These are phyloP conservation scores for Saccharum spontaneum DNA, from an alignment of 176 grass and related monocot species.

Conservation along the genomic window DNA sequence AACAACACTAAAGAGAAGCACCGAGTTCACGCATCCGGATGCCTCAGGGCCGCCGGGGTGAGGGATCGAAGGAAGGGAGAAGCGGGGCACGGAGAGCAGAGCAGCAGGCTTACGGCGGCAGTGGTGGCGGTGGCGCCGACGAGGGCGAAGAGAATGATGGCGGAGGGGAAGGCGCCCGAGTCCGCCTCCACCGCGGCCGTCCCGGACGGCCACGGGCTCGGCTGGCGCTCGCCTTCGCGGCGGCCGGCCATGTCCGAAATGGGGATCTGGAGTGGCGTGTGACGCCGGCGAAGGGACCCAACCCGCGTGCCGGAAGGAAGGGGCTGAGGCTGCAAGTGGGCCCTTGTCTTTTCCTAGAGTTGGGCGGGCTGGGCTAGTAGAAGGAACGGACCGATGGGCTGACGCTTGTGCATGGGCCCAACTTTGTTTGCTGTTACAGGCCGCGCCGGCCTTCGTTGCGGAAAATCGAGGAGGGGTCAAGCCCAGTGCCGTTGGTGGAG, in stretches of 20 bases:
- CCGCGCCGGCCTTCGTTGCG: background rate
- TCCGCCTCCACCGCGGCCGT: background rate
- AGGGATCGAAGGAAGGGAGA: background rate
- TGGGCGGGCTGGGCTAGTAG: background rate
- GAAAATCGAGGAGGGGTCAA: no score
- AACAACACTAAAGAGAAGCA: background rate
- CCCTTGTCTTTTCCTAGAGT: background rate
- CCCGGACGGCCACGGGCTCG: background rate
- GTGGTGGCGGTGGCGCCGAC: slow-evolving; percentile 54
- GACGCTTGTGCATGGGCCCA: background rate
- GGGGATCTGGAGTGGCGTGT: slow-evolving; percentile 31
- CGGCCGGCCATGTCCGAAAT: slow-evolving; percentile 28
- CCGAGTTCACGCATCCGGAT: background rate
- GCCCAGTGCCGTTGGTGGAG: no score
- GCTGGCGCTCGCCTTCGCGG: slow-evolving; percentile 20
- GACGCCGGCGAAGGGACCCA: background rate
- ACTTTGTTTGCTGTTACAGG: background rate
- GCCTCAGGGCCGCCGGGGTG: background rate
- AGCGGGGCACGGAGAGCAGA: background rate
- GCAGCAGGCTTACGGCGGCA: slow-evolving; percentile 34
- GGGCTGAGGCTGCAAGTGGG: background rate
- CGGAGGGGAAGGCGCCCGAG: slow-evolving; percentile 23
- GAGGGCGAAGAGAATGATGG: slow-evolving; percentile 45
- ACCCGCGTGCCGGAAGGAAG: background rate
- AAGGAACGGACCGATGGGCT: background rate